Conservation (phyloP, 805 yeast genomes). For the Wickerhamiella occidentalis region DNA sequence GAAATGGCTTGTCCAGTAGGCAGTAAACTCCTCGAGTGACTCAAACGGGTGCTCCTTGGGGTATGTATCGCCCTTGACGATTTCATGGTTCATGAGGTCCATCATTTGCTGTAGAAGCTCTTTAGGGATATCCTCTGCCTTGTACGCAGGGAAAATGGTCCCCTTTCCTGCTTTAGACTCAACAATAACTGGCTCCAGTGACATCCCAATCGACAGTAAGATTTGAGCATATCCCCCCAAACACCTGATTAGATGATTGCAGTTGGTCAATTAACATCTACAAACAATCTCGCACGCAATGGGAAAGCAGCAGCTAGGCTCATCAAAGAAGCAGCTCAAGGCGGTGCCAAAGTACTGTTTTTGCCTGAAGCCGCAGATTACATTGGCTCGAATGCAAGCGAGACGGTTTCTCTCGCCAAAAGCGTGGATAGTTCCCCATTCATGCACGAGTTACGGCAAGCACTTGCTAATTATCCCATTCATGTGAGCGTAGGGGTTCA, state of each 20-base stretch:
- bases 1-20: constrained; percentile 58
- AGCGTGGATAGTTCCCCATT: constrained; percentile 34
- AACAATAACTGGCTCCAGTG: constrained; percentile 11
- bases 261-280: constrained; percentile 77
- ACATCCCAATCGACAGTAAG: too few relatives aligned
- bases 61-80: constrained; percentile 65
- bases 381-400: constrained; percentile 55
- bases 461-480: constrained; percentile 31
- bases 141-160: constrained; percentile 50
- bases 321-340: constrained; percentile 48
- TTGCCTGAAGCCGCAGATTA: constrained; percentile 93
- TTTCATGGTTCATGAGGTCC: constrained; percentile 47
- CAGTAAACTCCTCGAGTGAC: constrained; percentile 39
- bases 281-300: constrained; percentile 48
- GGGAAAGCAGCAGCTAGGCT: constrained; percentile 46
- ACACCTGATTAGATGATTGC: constrained; percentile 45
- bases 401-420: constrained; percentile 49
- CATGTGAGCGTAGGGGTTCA: constrained; percentile 82
- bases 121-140: constrained; percentile 38
- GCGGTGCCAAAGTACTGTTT: constrained; percentile 57
- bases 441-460: constrained; percentile 34
- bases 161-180: constrained; percentile 31
- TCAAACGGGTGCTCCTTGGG: constrained; percentile 37
- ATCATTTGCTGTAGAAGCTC: constrained; percentile 37
- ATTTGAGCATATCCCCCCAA: too few relatives aligned